Evolutionary conservation across 176 grass and related monocot species (phyloP), one percentile per base, ranked within the genome.

Genomic region (Oryza coarctata): DNA sequence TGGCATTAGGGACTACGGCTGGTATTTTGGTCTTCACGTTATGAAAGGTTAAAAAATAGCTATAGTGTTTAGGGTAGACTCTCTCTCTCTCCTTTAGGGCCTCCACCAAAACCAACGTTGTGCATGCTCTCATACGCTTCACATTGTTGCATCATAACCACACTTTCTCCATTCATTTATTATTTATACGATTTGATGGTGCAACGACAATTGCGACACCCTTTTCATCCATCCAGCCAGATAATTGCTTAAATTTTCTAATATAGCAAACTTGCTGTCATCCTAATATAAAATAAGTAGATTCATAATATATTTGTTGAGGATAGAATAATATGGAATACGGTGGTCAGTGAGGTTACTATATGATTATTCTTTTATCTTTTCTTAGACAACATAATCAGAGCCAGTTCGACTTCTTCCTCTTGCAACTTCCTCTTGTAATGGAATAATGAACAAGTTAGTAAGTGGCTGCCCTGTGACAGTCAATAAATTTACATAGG

Each of bases 371-470:
- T 81, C 74, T 58, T 78, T 78, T 79, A 65, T 77, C 73, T 63
- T 52, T 89, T n/a, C 35, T 66, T 77, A 68, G 78, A 86, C 84
- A 86, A 86, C 84, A 86, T 86, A 82, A 82, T 88, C 82, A 82
- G 78, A 86, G 71, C 90, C 74, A 75, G 62, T 22, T 63, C 49
- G 62, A 70, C 82, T 35, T 77, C 86, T 88, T 91, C 86, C 83
- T 85, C 47, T 91, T 91, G 89, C 85, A 82, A 88, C 86, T 88
- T 91, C 86, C 83, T 85, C 47, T 91, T 91, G 89, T 88, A 82
- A 88, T 34, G 74, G 86, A 86, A 87, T 65, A 87, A 84, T 58
- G 65, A 84, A 77, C 40, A 66, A 68, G 65, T 29, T 83, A 84
- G 64, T 68, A 85, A 47, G 10, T 30, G 58, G 49, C 52, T 73